Base-by-base conservation (phyloP, 192 early-diverging fungal genomes). In the Spinellus fusiger region DNA sequence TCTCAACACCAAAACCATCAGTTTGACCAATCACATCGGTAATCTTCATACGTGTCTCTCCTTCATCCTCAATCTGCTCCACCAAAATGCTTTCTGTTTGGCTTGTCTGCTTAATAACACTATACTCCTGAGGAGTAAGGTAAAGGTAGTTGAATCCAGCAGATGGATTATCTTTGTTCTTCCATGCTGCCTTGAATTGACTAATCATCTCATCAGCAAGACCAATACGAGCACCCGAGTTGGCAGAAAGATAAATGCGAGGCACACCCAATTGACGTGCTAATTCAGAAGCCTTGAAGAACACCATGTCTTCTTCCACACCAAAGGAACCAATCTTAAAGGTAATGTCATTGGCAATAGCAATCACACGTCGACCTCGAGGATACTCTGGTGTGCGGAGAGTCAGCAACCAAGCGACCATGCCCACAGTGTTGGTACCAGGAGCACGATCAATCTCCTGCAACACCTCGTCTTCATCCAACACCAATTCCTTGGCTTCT, bases 271-370 rank as follows among this genome's bases (percentile, higher is more conserved):
- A 69, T 56, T 78, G 47, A 48, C 95, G 85, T 0, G 96, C 96
- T 29, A 86, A 79, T 77, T 95, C 86, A 12, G 96, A 91, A 8
- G 93, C 96, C 65, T 89, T 91, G 74, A 79, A 91, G 77, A 98
- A 99, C 54, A 96, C 73, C 65, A 84, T 69, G 70, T 99, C 96
- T 75, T 99, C 96, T 33, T 75, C 82, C 2, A 93, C 86, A 52
- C 96, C 96, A 70, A 99, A 99, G 31, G 96, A 94, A 27, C 96
- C 96, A 64, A 93, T 96, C 73, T 93, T 88, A 77, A 82, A 94
- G 10, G 96, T 99, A 58, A 99, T 96, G 70, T 99, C 96, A 78
- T 99, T 99, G 65, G 94, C 94, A 77, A 99, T 89, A 18, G 98
- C 91, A 54, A 98, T 85, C 27, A 99, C 80, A 35, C 80, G 77